phyloP scores from a whole-genome alignment of 2,329 filamentous ascomycete species.

The Sarocladiaceae sp. region DNA sequence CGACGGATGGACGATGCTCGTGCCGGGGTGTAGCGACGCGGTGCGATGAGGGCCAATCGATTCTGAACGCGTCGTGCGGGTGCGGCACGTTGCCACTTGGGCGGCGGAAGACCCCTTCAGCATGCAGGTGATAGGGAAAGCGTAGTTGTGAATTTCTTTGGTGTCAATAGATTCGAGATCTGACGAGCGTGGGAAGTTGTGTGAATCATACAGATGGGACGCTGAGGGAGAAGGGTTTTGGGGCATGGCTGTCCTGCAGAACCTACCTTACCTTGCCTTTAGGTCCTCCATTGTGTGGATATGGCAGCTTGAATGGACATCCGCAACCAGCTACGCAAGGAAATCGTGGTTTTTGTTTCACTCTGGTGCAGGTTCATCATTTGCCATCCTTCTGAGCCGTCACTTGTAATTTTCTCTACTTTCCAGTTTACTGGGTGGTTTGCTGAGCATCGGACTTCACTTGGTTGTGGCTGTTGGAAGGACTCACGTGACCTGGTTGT shows the following conservation, averaged over 20 bases:
- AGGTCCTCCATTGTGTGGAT: no score
- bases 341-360: no score
- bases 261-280: no score
- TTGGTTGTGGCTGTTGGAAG: no score
- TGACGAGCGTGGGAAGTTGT: conserved; percentile 4
- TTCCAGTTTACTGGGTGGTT: no score
- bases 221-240: background rate
- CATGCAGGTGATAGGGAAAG: background rate
- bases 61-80: background rate
- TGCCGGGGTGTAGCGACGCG: conserved; percentile 1
- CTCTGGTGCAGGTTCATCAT: no score
- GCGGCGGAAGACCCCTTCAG: background rate
- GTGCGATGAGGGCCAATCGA: conserved; percentile 13
- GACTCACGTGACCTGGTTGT: no score
- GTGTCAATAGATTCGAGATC: background rate
- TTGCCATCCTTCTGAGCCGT: no score
- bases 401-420: no score
- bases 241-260: background rate
- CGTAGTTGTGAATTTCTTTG: background rate
- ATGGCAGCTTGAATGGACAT: no score
- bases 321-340: no score
- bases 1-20: background rate
- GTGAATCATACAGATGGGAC: conserved; percentile 9
- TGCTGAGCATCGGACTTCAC: no score
- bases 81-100: background rate